Percentiles rank a stretch among this genome's conserved stretches.
Conservation (phyloP, 805 yeast species). For the Starmerella scarabaei region DNA sequence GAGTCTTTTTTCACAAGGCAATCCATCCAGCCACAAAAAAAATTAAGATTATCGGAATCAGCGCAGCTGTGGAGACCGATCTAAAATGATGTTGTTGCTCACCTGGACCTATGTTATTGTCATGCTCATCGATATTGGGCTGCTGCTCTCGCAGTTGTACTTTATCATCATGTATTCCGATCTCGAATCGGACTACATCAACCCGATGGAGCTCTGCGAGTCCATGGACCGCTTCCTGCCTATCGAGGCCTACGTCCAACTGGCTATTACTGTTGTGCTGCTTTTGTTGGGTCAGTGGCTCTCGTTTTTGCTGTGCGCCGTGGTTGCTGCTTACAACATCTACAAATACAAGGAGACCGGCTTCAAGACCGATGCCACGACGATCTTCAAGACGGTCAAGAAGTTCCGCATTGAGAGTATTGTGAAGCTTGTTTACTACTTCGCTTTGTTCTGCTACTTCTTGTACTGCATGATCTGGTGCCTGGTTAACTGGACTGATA, state of each 20-base stretch:
- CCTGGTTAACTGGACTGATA: slow-evolving; percentile 17
- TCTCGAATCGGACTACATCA: slow-evolving; percentile 74
- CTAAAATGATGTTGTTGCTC: slow-evolving; percentile 6
- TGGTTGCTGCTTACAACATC: slow-evolving; percentile 71
- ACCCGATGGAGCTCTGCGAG: slow-evolving; percentile 92
- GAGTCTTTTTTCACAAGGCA: no score
- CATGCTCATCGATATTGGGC: slow-evolving; percentile 19
- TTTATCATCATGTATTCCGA: slow-evolving; percentile 20
- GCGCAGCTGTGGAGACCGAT: no score
- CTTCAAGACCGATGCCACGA: slow-evolving; percentile 90
- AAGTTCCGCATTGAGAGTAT: slow-evolving; percentile 89
- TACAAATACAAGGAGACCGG: slow-evolving; percentile 68
- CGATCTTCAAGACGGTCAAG: slow-evolving; percentile 85
- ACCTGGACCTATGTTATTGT: slow-evolving; percentile 19
- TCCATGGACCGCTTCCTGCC: slow-evolving; percentile 53
- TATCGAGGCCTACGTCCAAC: slow-evolving; percentile 75
- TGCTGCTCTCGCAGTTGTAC: slow-evolving; percentile 21
- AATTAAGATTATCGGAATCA: no score
- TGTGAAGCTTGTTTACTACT: slow-evolving; percentile 79
- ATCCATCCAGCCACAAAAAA: no score
- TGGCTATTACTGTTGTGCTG: slow-evolving; percentile 50
- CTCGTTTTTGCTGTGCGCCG: slow-evolving; percentile 67
- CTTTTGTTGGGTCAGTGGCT: slow-evolving; percentile 87
- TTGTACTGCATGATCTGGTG: slow-evolving; percentile 74
- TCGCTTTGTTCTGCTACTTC: slow-evolving; percentile 87